Evolutionary conservation across 768 basidiomycete genomes (phyloP), one percentile per base, ranked within the genome.

Genomic region (Tylopilus sp.): DNA sequence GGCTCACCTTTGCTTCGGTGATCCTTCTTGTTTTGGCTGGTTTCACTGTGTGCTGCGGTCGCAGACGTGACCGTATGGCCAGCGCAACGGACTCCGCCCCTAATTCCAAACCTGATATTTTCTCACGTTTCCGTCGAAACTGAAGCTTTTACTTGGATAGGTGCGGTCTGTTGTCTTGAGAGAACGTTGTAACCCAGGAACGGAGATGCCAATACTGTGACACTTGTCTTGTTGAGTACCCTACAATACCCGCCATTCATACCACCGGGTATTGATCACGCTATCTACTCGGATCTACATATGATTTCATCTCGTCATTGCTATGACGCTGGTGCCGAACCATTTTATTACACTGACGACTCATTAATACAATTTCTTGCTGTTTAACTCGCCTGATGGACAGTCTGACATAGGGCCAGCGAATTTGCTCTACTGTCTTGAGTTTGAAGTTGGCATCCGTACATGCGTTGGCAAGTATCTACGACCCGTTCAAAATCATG

Each of bases 1-100:
- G 88, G 88, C 64, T 90, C 66, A 88, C 85, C 2, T 81, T 90
- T 58, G 80, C 76, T 18, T 66, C 82, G 12, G 70, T 90, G 62
- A 69, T 89, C 56, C 76, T 89, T 4, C 76, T 84, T 28, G 67
- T 81, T 38, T 62, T 88, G 49, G 85, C 79, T 17, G 85, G 85
- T 47, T 79, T 79, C 73, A 82, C 83, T 3, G 81, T 88, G 33
- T 86, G 83, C 72, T 80, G 86, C 55, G 85, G 85, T 11, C 79
- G 85, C 35, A 74, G 83, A 50, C 77, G 72, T 50, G 73, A 76
- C 51, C 76, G 84, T 56, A 73, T 78, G 71, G 62, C 77, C 0
- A 71, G 71, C 20, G 76, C 70, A 17, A 65, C 56, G 1, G 15
- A 52, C 7, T 49, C 64, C 47, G 38, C 65, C 42, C 44, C 59